These are phyloP conservation scores for Talaromyces thailandensis DNA, from an alignment of 495 filamentous ascomycete species.

Conservation along the genomic window DNA sequence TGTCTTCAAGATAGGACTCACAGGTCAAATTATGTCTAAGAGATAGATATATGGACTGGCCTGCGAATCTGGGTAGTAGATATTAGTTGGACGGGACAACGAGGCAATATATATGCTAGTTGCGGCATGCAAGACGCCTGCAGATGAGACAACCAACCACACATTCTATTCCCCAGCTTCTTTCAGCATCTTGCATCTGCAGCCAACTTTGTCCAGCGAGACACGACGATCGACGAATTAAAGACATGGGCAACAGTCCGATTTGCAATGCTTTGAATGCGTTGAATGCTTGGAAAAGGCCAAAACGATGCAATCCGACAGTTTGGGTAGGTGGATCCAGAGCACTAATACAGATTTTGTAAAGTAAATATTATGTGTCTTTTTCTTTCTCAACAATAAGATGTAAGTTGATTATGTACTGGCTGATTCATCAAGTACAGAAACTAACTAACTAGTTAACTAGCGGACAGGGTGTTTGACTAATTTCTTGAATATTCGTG, in stretches of 20 bases:
- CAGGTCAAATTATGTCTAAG: too few relatives aligned
- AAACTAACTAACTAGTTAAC: too few relatives aligned
- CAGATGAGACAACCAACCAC: neutral
- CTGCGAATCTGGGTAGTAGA: too few relatives aligned
- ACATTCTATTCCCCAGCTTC: neutral
- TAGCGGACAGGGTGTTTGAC: neutral
- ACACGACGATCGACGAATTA: neutral
- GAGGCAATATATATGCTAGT: neutral
- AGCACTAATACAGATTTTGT: too few relatives aligned
- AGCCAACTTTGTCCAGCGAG: neutral
- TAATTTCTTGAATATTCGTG: neutral
- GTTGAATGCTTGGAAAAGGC: neutral
- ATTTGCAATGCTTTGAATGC: neutral
- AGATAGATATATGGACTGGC: too few relatives aligned
- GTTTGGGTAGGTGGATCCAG: neutral
- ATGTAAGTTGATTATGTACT: too few relatives aligned
- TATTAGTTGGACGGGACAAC: too few relatives aligned
- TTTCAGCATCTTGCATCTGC: neutral
- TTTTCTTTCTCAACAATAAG: too few relatives aligned
- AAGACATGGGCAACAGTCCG: neutral
- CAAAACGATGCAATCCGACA: neutral
- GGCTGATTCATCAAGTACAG: too few relatives aligned
- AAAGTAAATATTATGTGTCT: too few relatives aligned
- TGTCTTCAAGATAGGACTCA: too few relatives aligned
- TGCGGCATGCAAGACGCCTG: neutral